phyloP scores from a whole-genome alignment of 2,329 filamentous ascomycete genomes.

The Didymella lethalis region DNA sequence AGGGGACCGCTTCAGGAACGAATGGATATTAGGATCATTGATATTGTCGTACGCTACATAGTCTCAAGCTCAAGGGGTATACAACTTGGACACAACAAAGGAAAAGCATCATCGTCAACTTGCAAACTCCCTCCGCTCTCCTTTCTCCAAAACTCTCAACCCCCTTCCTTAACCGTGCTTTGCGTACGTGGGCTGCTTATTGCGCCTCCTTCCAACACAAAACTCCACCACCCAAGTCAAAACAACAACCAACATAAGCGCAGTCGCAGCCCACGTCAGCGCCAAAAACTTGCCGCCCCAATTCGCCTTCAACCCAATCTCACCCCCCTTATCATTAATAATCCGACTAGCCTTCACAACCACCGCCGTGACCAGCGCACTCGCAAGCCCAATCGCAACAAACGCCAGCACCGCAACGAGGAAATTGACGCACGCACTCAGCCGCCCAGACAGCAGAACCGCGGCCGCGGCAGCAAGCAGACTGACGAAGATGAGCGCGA shows the following conservation, averaged over 20 bases:
- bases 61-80: conserved; percentile 20
- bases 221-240: conserved; percentile 42
- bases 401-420: conserved; percentile 61
- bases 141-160: neutral
- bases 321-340: conserved; percentile 62
- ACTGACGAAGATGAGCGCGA: conserved; percentile 60
- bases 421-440: conserved; percentile 61
- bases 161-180: conserved; percentile 33
- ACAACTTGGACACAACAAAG: conserved; percentile 14
- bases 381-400: conserved; percentile 71
- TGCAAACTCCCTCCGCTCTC: neutral
- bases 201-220: conserved; percentile 36
- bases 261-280: conserved; percentile 67
- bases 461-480: conserved; percentile 58
- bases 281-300: conserved; percentile 64
- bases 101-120: neutral
- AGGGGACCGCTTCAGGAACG: neutral
- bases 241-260: conserved; percentile 52
- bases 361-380: conserved; percentile 74
- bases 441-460: conserved; percentile 55
- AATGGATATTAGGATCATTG: neutral
- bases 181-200: conserved; percentile 23
- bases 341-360: conserved; percentile 61
- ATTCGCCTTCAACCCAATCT: conserved; percentile 59
- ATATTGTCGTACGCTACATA: conserved; percentile 14